Evolutionary conservation across 2,329 filamentous ascomycete genomes (phyloP).

Genomic region (Calonectria henricotiae): DNA sequence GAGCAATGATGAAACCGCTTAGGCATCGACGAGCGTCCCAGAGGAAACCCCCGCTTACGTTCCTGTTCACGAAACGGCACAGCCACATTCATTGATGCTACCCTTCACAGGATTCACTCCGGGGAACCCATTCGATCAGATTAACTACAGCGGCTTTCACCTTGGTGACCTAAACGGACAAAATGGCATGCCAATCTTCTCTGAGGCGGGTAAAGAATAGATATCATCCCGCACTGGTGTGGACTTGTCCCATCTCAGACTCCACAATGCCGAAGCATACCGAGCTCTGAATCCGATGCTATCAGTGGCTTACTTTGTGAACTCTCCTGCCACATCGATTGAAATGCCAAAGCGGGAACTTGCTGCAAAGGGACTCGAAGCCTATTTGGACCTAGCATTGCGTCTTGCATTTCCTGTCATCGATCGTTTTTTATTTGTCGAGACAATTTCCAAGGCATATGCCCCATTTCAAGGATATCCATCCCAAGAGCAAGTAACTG

Average conservation of each 20-base stretch:
- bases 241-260: neutral
- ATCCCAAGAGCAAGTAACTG: slow-evolving; percentile 2
- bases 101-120: neutral
- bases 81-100: neutral
- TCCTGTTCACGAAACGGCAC: neutral
- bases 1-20: neutral
- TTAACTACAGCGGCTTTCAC: slow-evolving; percentile 11
- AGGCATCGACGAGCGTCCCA: neutral
- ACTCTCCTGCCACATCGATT: neutral
- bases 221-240: neutral
- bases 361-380: neutral
- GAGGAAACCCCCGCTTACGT: neutral
- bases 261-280: neutral
- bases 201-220: slow-evolving; percentile 1
- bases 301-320: slow-evolving; percentile 10
- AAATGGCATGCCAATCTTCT: slow-evolving; percentile 15
- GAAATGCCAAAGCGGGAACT: neutral
- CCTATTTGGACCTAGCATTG: neutral
- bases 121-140: neutral
- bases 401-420: neutral
- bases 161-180: slow-evolving; percentile 1
- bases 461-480: neutral
- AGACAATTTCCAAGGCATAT: neutral
- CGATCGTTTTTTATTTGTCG: neutral
- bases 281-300: neutral